Conservation (phyloP, 1,284 basidiomycete genomes). For the Singerocomus rubriflavus region DNA sequence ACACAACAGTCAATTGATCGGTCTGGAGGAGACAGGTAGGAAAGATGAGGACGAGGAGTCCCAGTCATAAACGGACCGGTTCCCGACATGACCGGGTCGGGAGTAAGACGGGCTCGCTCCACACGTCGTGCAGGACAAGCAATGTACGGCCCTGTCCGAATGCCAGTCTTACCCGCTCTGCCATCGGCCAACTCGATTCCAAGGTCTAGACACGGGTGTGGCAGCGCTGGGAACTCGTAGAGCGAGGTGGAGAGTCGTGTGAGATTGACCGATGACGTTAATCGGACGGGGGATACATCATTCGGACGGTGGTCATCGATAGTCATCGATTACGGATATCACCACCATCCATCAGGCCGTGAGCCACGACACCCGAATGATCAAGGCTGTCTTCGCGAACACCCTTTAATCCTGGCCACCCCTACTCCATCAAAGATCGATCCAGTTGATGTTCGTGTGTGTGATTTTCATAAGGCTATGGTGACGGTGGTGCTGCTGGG, state of each 20-base stretch:
- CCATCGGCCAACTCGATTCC: not conserved
- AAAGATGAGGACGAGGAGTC: not conserved
- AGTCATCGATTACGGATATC: not conserved
- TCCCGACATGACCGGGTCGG: slow-evolving; percentile 7
- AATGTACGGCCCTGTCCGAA: too few relatives aligned
- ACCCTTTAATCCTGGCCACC: not conserved
- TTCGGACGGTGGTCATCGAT: not conserved
- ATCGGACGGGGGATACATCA: not conserved
- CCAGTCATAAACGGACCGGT: not conserved
- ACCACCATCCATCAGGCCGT: not conserved
- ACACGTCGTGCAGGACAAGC: not conserved
- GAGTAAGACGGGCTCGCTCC: not conserved
- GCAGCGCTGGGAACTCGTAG: too few relatives aligned
- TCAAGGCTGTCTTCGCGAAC: not conserved
- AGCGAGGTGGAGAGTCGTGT: not conserved
- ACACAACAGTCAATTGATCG: not conserved
- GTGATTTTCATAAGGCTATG: not conserved
- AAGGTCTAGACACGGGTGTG: not conserved
- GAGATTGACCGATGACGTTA: not conserved
- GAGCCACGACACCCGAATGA: not conserved
- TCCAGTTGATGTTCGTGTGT: slow-evolving; percentile 1
- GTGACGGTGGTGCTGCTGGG: too few relatives aligned
- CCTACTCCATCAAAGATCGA: not conserved
- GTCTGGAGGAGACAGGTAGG: not conserved
- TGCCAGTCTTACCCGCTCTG: too few relatives aligned